Base-by-base conservation (phyloP, 345 rosid genomes). In the Salix koriyanagi region DNA sequence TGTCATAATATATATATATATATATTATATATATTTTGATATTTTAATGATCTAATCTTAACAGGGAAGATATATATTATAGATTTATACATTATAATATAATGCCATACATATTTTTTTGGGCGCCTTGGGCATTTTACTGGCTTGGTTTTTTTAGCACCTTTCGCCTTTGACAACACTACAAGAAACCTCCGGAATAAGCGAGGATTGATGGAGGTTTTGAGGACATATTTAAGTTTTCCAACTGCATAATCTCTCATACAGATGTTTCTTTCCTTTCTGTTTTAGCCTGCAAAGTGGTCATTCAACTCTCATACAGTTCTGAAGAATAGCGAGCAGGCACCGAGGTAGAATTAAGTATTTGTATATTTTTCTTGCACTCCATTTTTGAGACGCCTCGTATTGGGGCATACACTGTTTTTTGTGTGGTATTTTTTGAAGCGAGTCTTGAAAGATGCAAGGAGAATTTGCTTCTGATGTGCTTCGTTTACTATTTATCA, bases 281-380 rank as follows among this genome's bases (percentile, higher is more conserved):
- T 75, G n/a, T 71, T 84, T 77, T 92, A 95, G 97, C 97, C 94
- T 82, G 67, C 87, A 74, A 93, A 90, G 82, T 95, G 98, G 99
- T 81, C 94, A 37, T 93, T 95, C 87, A 93, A 86, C 84, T 91
- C 97, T 10, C 90, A 88, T 80, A 88, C 96, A 4, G 79, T 95
- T 75, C 81, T 95, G 86, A 91, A 93, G 92, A 90, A 79, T 83
- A 85, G 86, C 67, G 97, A 95, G 75, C 94, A 84, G 82, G 99
- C 94, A 66, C 91, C 93, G 65, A 95, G 97, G 99, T 95, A 90
- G 61, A 19, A 42, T 54, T 21, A 46, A 14, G 18, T 46, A 14
- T 46, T 46, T 46, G 52, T 15, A 46, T 71, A 28, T 18, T 32
- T 52, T 25, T 69, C 46, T 44, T 69, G n/a, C 14, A 46, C 48